phyloP scores from a whole-genome alignment of 2,329 filamentous ascomycete species.

The Pyrenophora seminiperda region DNA sequence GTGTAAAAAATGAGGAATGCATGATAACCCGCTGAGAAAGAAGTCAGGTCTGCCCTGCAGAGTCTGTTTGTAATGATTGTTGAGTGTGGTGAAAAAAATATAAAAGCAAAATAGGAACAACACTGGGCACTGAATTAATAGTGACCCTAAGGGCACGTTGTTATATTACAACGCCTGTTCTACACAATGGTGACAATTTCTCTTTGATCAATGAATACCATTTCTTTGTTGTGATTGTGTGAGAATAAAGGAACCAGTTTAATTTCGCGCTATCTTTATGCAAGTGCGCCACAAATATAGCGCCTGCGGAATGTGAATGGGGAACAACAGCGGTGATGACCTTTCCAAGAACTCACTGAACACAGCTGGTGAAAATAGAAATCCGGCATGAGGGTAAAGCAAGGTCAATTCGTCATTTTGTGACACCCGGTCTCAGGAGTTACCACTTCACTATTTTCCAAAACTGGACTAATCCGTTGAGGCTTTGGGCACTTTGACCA shows the following conservation, averaged over 20 bases:
- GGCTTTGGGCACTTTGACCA: background rate
- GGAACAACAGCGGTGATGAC: background rate
- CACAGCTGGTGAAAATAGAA: background rate
- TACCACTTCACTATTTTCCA: background rate
- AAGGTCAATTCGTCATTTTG: no score
- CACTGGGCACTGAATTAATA: background rate
- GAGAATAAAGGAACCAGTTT: slow-evolving; percentile 9
- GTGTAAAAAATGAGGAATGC: background rate
- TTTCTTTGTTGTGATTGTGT: slow-evolving; percentile 8
- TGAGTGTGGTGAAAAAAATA: background rate
- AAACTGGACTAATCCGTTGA: background rate
- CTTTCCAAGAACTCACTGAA: no score
- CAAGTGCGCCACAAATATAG: background rate
- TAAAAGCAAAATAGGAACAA: background rate
- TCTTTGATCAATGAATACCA: background rate
- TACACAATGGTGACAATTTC: background rate
- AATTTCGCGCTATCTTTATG: no score
- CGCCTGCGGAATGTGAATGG: slow-evolving; percentile 3
- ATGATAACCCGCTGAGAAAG: background rate
- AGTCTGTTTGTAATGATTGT: background rate
- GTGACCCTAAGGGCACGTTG: background rate
- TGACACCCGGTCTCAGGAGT: no score
- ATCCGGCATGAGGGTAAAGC: no score
- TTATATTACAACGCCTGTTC: background rate
- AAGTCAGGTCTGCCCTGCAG: background rate